Evolutionary conservation across 345 rosid species (phyloP), one percentile per base, ranked within the genome.

Genomic region (Populus pruinosa): DNA sequence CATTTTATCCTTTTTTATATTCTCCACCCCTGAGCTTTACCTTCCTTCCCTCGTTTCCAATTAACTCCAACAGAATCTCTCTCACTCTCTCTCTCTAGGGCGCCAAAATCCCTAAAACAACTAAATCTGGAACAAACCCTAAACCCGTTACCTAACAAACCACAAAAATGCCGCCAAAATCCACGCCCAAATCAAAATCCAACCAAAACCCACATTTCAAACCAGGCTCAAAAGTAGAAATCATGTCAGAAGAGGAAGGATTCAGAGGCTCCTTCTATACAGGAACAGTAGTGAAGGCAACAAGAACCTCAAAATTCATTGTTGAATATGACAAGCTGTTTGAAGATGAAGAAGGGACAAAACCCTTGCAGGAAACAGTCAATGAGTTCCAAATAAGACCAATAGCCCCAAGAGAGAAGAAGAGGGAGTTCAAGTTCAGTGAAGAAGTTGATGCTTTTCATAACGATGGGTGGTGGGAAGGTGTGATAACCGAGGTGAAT

Each of bases 401-500:
- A 0, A 43, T 74, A 78, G 83, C 93, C 5, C 97, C 95, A 23
- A 74, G 79, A 70, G 98, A 93, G 83, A 82, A 76, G 70, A 77
- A 64, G 38, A 77, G 87, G 80, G 77, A 68, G 4, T 87, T 90
- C 61, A 76, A 41, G 77, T 74, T 87, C 39, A 84, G 91, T 9
- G 92, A 89, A 4, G 89, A 87, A 12, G 99, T 94, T 12, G 94
- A 94, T 33, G 96, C 96, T 0, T 87, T n/a, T 66, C 63, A 83
- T 71, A 86, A 82, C 39, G 98, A 91, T 17, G 99, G 97, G 31
- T 93, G 99, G 99, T 91, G 99, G 98, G 98, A 93, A 78, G 99
- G 99, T 10, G 79, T 36, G 23, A 88, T 93, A 17, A 87, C 92
- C 23, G 85, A 86, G 79, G 93, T 81, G 71, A 27, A 82, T 8